phyloP scores from a whole-genome alignment of 2,329 filamentous ascomycete species.

The Leptographium galeiforme region DNA sequence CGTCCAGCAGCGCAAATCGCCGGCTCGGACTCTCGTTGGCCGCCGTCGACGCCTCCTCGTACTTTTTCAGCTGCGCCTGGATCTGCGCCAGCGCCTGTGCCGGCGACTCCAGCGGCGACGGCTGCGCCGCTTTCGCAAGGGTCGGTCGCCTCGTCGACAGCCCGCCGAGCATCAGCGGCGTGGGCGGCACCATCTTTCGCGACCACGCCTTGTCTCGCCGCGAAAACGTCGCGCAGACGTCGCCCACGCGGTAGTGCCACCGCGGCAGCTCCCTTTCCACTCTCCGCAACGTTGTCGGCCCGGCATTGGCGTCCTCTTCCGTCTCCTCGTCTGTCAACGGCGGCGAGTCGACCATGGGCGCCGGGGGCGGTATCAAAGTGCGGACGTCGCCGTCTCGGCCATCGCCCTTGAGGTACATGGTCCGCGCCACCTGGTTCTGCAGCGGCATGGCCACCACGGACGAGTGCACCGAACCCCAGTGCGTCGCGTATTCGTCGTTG shows the following conservation, averaged over 20 bases:
- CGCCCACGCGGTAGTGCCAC: constrained; percentile 46
- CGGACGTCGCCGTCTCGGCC: background rate
- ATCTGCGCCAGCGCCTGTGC: constrained; percentile 34
- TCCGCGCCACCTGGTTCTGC: constrained; percentile 25
- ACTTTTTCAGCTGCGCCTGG: constrained; percentile 35
- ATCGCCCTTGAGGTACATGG: constrained; percentile 24
- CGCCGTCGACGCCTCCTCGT: constrained; percentile 26
- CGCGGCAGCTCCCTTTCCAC: constrained; percentile 1
- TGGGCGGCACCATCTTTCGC: constrained; percentile 42
- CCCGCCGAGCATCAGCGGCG: constrained; percentile 36
- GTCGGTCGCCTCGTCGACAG: constrained; percentile 26
- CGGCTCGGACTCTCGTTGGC: constrained; percentile 26
- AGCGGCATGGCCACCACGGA: constrained; percentile 31
- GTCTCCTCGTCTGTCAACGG: constrained; percentile 1
- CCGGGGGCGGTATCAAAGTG: background rate
- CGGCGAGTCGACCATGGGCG: background rate
- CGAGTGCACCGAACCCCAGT: constrained; percentile 39
- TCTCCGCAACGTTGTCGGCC: background rate
- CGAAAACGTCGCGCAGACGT: constrained; percentile 46
- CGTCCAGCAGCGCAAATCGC: constrained; percentile 37
- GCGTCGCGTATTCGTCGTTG: constrained; percentile 27
- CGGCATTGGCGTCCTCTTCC: background rate
- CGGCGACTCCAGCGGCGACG: constrained; percentile 39
- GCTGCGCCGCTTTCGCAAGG: constrained; percentile 32
- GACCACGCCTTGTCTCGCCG: constrained; percentile 29